Conservation (phyloP, 768 basidiomycete genomes). For the Termitomyces sp. region DNA sequence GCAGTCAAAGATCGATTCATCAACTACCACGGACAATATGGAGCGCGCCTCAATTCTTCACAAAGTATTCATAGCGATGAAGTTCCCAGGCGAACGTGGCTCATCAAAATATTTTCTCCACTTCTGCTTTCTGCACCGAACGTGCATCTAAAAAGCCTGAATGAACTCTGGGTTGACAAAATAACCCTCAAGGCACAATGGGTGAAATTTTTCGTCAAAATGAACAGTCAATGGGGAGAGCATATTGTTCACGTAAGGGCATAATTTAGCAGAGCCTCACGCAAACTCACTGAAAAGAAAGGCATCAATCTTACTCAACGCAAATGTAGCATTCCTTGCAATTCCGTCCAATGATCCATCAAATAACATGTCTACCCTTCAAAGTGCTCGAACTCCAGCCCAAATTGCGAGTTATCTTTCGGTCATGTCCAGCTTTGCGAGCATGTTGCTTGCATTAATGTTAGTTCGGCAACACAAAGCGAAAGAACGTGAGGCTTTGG, state of each 20-base stretch:
- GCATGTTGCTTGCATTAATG: conserved; percentile 40
- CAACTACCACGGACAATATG: conserved; percentile 41
- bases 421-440: conserved; percentile 35
- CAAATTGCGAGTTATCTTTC: conserved; percentile 45
- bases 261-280: background rate
- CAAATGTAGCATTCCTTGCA: conserved; percentile 47
- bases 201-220: conserved; percentile 32
- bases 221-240: conserved; percentile 24
- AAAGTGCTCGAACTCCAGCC: conserved; percentile 17
- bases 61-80: conserved; percentile 16
- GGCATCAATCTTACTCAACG: conserved; percentile 49
- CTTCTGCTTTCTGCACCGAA: conserved; percentile 43
- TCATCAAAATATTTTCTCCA: conserved; percentile 38
- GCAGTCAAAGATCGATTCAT: conserved; percentile 25
- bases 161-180: conserved; percentile 47
- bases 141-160: conserved; percentile 36
- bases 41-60: conserved; percentile 35
- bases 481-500: conserved; percentile 23
- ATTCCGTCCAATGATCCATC: conserved; percentile 39
- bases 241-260: conserved; percentile 19
- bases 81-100: conserved; percentile 31
- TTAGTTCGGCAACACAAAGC: conserved; percentile 41
- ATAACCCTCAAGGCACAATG: conserved; percentile 35
- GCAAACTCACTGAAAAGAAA: conserved; percentile 30
- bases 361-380: conserved; percentile 18